Conservation (phyloP, 2,329 filamentous ascomycete species). For the Xylariaceae sp. region DNA sequence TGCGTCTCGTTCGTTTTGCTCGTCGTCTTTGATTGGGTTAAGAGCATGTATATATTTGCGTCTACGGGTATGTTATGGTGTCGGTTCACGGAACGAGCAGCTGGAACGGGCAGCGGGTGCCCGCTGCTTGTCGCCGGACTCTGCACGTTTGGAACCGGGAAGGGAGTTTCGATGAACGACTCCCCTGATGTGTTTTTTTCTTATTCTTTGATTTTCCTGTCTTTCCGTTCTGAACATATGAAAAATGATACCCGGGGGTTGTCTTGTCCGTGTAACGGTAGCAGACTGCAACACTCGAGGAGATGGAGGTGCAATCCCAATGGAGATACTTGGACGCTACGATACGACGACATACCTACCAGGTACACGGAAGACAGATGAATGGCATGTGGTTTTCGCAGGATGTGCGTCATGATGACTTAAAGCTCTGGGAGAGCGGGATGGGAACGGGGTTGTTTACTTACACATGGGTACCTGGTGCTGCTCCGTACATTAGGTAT, state of each 20-base stretch:
- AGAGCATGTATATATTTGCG: slow-evolving; percentile 16
- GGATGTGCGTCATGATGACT: not conserved
- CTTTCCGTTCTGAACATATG: not conserved
- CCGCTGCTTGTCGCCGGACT: slow-evolving; percentile 10
- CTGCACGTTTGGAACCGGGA: slow-evolving; percentile 18
- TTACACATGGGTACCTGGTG: not conserved
- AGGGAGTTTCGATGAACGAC: slow-evolving; percentile 21
- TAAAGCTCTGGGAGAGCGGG: not conserved
- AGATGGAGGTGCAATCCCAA: slow-evolving; percentile 17
- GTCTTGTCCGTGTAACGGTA: slow-evolving; percentile 27
- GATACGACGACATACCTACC: not conserved
- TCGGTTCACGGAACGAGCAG: slow-evolving; percentile 19
- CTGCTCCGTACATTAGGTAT: no score
- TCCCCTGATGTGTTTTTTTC: not conserved
- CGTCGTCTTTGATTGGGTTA: slow-evolving; percentile 6
- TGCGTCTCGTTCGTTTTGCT: not conserved
- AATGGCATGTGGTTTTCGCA: not conserved
- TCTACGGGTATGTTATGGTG: slow-evolving; percentile 13
- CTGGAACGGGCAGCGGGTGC: slow-evolving; percentile 5
- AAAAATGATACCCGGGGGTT: slow-evolving; percentile 29
- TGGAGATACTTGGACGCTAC: slow-evolving; percentile 4
- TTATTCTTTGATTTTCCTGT: not conserved
- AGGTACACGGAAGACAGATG: not conserved
- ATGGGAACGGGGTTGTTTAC: not conserved
- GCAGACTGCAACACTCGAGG: slow-evolving; percentile 15